Evolutionary conservation across 805 yeast genomes (phyloP).

Genomic region (Candida suzukii): DNA sequence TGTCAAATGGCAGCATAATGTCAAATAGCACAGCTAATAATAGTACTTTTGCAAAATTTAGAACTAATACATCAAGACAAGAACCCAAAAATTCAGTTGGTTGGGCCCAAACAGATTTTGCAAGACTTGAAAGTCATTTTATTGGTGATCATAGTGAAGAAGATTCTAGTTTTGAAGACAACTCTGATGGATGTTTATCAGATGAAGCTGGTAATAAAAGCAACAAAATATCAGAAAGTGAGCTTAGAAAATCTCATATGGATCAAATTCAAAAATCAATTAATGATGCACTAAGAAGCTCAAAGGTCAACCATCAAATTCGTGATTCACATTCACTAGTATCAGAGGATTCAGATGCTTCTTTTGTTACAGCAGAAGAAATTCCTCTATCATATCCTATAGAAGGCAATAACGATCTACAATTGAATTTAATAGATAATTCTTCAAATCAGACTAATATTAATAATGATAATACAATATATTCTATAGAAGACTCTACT

Average conservation of each 20-base stretch:
- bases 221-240: neutral
- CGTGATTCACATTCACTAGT: neutral
- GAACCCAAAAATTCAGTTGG: conserved; percentile 6
- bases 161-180: neutral
- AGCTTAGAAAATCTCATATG: neutral
- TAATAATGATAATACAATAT: no score
- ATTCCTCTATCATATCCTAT: neutral
- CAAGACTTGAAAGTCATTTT: conserved; percentile 6
- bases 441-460: no score
- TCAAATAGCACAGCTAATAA: neutral
- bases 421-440: no score
- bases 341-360: conserved; percentile 7
- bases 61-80: neutral
- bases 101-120: conserved; percentile 14
- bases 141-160: neutral
- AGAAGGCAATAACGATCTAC: no score
- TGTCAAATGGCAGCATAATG: neutral
- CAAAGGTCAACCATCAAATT: neutral
- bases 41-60: neutral
- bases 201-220: neutral
- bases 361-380: conserved; percentile 17
- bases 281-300: neutral
- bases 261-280: neutral
- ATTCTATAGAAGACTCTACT: no score
- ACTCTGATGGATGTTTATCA: neutral